A percentile compares a stretch with the other conserved stretches of the same genome.
Evolutionary conservation across 805 yeast genomes (phyloP).

Genomic region (Tetrapisispora phaffii): DNA sequence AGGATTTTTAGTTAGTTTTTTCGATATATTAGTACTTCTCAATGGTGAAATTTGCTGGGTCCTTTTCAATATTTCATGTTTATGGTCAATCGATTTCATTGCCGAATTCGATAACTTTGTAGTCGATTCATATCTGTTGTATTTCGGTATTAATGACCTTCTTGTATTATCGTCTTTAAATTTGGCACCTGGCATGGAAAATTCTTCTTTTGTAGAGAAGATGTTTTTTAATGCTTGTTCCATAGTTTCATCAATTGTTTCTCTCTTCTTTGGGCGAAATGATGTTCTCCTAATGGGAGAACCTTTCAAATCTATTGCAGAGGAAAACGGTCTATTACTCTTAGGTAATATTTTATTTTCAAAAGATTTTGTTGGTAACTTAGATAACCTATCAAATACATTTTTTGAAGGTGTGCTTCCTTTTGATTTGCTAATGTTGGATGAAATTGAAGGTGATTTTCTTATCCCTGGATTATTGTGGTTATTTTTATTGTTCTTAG

Average conservation of each 20-base stretch:
- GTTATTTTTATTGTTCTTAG: neutral
- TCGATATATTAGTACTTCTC: neutral
- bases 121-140: slow-evolving; percentile 1
- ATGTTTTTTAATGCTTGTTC: slow-evolving; percentile 24
- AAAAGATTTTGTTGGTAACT: slow-evolving; percentile 25
- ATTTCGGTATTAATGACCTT: slow-evolving; percentile 7
- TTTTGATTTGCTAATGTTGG: neutral
- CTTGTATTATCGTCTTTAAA: neutral
- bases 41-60: neutral
- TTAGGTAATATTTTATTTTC: slow-evolving; percentile 18
- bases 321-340: slow-evolving; percentile 8
- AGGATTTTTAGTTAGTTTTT: neutral
- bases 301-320: slow-evolving; percentile 22
- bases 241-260: slow-evolving; percentile 14
- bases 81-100: neutral
- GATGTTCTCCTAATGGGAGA: slow-evolving; percentile 23
- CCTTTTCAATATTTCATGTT: neutral
- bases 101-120: neutral
- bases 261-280: slow-evolving; percentile 5
- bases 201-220: slow-evolving; percentile 12
- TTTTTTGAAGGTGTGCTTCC: slow-evolving; percentile 6
- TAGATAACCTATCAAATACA: slow-evolving; percentile 27
- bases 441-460: neutral
- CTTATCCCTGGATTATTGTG: slow-evolving; percentile 2
- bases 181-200: neutral